Base-by-base conservation (phyloP, 2,329 filamentous ascomycete species). In the Fusarium chuoi region DNA sequence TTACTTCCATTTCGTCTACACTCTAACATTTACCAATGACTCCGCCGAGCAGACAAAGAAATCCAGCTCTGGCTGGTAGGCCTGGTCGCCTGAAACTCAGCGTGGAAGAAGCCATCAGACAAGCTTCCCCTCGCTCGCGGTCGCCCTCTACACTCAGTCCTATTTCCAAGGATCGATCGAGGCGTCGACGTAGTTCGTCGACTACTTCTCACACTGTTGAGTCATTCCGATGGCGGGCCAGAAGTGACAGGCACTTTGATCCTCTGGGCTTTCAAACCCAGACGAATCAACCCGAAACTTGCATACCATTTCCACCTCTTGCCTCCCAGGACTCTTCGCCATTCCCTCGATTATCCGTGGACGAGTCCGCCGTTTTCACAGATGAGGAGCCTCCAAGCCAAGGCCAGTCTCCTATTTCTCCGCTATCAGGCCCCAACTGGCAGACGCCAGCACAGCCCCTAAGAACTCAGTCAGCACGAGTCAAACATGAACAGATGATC, bases 401-500 rank as follows among this genome's bases (percentile, higher is more conserved):
- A 44, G 49, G 49, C 18, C 65, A 70, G 28, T 73, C 70, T 67
- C 70, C 70, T n/a, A 39, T 68, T 61, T 28, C 66, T 38, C 61
- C 59, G 45, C 44, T 57, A 20, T 58, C 62, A 22, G 56, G 45
- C 10, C 45, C 54, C 26, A 61, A 30, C 38, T 67, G 68, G 68
- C 56, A 56, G 44, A 33, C 54, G 13, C 22, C 46, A 52, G 41
- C 70, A 54, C 66, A 73, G 49, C 52, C 70, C 28, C 38, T 48
- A 33, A 59, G 28, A 26, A n/a, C 38, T 49, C 70, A 52, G 46
- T 59, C 68, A 44, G 63, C 67, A n/a, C 45, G n/a, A 28, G 56
- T 74, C 62, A 72, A 65, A n/a, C 55, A 74, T 5, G 71, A 63
- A 15, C 68, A 75, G 30, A 72, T 75, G 46, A 74, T 74, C 28